Base-by-base conservation (phyloP, 495 filamentous ascomycete species). In the Parachaetomium inaequale region DNA sequence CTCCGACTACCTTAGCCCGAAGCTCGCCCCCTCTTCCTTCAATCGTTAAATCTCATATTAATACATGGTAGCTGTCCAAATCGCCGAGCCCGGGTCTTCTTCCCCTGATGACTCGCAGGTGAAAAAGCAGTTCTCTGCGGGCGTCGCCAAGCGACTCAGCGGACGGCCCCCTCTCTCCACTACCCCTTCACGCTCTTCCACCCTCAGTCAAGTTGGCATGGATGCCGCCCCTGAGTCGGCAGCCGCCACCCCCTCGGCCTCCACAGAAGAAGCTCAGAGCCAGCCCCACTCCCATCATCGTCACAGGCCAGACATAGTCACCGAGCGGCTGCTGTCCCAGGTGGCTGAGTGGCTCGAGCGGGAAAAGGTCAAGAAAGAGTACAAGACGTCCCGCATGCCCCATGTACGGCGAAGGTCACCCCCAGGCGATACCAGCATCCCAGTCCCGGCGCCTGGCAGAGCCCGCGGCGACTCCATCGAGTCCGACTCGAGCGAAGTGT, bases 281-380 rank as follows among this genome's bases (percentile, higher is more conserved):
- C 68, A 66, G 34, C 60, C 63, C 31, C 72, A 71, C 15, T 28
- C 61, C 25, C 67, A 72, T 53, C 70, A 75, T 36, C 72, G 72
- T 7, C 71, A 78, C 61, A 69, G 71, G 11, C 64, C 75, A 55
- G 76, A 81, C 55, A 61, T 72, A 31, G 62, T 70, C 52, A 74
- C 74, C 47, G 78, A 84, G 65, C 79, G 74, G 57, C 75, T 96
- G 7, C 70, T 93, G 42, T 78, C 83, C 45, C 89, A 93, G 69
- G 85, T 96, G 25, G 78, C 81, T 23, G 85, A 87, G 60, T 96
- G 92, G 92, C 78, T 96, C 43, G 82, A 90, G 56, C 81, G 84
- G 45, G 91, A 96, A 72, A 89, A 88, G 72, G 70, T 76, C 29
- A 90, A 87, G 72, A 84, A 79, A 66, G 79, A 79, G 55, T 72